Percentiles rank a stretch among this genome's conserved stretches.
These are phyloP conservation scores for Talaromyces albobiverticillius DNA, from an alignment of 2,329 filamentous ascomycete species.

Conservation along the genomic window DNA sequence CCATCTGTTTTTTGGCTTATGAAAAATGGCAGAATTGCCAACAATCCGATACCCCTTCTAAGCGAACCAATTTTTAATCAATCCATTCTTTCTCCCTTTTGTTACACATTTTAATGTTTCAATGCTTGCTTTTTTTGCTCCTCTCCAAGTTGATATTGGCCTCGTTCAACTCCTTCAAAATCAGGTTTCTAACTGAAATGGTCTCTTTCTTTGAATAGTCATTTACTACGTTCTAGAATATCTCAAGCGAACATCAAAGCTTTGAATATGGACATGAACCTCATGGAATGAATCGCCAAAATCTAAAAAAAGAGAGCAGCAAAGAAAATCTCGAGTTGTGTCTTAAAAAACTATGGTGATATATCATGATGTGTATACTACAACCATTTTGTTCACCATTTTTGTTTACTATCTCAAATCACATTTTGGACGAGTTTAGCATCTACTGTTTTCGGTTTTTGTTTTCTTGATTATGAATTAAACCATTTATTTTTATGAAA, in stretches of 20 bases:
- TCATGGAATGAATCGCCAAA: not conserved
- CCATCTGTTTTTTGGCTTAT: not conserved
- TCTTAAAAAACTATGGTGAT: no score
- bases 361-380: no score
- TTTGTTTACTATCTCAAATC: no score
- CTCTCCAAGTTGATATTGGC: no score
- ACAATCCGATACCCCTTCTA: not conserved
- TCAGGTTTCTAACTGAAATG: not conserved
- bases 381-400: not conserved
- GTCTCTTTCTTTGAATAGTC: constrained; percentile 24
- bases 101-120: no score
- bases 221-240: constrained; percentile 32
- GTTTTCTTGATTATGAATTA: no score
- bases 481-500: no score
- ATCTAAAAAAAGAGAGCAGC: no score
- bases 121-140: no score
- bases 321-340: not conserved
- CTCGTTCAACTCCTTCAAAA: not conserved
- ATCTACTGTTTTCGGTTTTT: no score
- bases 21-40: not conserved
- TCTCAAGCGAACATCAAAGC: constrained; percentile 33
- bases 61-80: not conserved
- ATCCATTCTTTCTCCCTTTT: not conserved
- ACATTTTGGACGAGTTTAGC: no score
- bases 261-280: constrained; percentile 24